Conservation (phyloP, 108 stramenopile species). For the Nannochloropsis oceanica region DNA sequence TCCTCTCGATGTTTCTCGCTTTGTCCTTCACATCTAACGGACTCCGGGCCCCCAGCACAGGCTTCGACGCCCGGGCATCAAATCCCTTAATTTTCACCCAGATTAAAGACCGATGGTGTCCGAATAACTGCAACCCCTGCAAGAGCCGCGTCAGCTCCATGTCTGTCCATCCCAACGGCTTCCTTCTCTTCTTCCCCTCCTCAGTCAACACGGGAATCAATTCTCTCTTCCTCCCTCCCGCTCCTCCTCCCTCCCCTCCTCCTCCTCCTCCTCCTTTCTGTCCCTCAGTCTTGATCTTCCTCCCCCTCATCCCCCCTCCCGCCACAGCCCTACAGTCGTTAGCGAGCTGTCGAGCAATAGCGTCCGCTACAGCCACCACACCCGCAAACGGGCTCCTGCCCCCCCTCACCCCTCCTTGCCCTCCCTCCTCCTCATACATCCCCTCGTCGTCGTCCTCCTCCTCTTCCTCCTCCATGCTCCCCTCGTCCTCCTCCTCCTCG, state of each 20-base stretch:
- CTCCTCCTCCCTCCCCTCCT: neutral
- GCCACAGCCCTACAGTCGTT: too few relatives aligned
- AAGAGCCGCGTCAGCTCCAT: neutral
- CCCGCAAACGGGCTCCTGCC: too few relatives aligned
- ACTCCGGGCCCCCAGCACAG: neutral
- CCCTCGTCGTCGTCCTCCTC: neutral
- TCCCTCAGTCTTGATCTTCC: neutral
- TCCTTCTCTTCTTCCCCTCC: neutral
- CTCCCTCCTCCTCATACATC: neutral
- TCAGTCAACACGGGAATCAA: neutral
- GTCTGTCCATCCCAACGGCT: neutral
- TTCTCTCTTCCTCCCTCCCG: neutral
- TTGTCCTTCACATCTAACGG: neutral
- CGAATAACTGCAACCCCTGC: neutral
- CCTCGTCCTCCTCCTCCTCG: neutral
- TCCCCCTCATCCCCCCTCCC: neutral
- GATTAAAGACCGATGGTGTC: neutral
- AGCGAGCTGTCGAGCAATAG: too few relatives aligned
- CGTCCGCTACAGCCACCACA: too few relatives aligned
- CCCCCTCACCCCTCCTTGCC: neutral
- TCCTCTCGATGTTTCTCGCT: neutral
- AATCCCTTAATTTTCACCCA: neutral
- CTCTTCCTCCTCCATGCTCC: neutral
- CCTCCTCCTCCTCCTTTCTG: neutral
- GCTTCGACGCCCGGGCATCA: neutral